These are phyloP conservation scores for Nematodospora anomalae DNA, from an alignment of 1,139 yeast genomes.

Conservation along the genomic window DNA sequence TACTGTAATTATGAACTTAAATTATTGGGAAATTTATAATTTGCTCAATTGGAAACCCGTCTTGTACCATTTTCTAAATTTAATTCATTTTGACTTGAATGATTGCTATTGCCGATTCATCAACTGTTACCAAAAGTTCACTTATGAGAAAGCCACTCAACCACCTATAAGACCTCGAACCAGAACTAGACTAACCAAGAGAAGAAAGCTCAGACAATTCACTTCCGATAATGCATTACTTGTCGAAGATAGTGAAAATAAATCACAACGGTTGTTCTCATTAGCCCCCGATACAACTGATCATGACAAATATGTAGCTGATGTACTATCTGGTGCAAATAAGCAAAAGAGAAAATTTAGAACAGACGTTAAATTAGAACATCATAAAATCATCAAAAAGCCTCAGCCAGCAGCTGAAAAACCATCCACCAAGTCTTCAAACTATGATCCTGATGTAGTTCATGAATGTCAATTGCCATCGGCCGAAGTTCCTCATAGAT, in stretches of 20 bases:
- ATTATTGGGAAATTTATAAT: conserved; percentile 50
- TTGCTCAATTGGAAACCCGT: conserved; percentile 46
- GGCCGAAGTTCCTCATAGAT: conserved; percentile 50
- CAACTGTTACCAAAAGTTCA: conserved; percentile 33
- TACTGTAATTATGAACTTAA: conserved; percentile 37
- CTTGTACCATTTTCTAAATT: conserved; percentile 39
- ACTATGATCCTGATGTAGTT: conserved; percentile 50
- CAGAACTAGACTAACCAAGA: conserved; percentile 6
- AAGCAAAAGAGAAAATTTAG: conserved; percentile 21
- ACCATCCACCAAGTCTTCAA: conserved; percentile 37
- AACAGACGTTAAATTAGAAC: conserved; percentile 14
- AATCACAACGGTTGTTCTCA: conserved; percentile 19
- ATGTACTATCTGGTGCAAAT: conserved; percentile 25
- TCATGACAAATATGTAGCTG: conserved; percentile 29
- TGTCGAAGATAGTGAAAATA: conserved; percentile 10
- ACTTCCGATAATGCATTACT: conserved; percentile 6
- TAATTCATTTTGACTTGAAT: conserved; percentile 41
- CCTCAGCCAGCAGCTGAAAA: conserved; percentile 32
- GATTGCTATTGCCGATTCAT: conserved; percentile 42
- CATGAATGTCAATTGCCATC: conserved; percentile 52
- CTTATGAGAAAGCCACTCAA: conserved; percentile 21
- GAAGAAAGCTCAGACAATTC: conserved; percentile 6
- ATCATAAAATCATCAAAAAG: conserved; percentile 17
- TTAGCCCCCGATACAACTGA: conserved; percentile 23
- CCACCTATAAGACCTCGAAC: conserved; percentile 12